Evolutionary conservation across 2,329 filamentous ascomycete genomes (phyloP).

Genomic region (Mariannaea elegans): DNA sequence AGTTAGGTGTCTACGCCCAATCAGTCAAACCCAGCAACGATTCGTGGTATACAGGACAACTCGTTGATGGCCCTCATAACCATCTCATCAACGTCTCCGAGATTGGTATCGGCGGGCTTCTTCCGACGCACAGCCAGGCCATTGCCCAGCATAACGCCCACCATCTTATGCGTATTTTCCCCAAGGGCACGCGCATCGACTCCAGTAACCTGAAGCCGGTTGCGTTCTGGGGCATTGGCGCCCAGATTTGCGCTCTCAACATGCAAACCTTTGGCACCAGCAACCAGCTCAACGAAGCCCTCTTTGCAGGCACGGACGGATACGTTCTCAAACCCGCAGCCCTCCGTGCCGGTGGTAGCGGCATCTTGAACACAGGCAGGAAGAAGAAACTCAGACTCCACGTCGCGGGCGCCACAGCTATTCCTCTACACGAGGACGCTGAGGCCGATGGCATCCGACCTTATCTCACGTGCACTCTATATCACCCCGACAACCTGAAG

Average conservation of each 20-base stretch:
- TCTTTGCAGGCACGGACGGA: constrained; percentile 71
- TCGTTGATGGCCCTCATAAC: constrained; percentile 68
- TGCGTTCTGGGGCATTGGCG: constrained; percentile 72
- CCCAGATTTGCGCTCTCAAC: constrained; percentile 75
- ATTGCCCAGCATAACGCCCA: constrained; percentile 69
- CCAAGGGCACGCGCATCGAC: constrained; percentile 74
- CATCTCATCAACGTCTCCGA: constrained; percentile 77
- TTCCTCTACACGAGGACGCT: constrained; percentile 62
- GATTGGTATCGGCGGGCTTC: constrained; percentile 61
- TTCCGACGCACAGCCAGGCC: constrained; percentile 54
- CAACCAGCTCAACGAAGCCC: constrained; percentile 74
- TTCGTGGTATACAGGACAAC: constrained; percentile 67
- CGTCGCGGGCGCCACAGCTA: constrained; percentile 68
- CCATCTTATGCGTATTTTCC: constrained; percentile 76
- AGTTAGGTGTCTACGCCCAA: constrained; percentile 74
- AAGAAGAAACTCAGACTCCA: constrained; percentile 64
- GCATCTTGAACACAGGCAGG: constrained; percentile 55
- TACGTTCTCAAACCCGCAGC: constrained; percentile 72
- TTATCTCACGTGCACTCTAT: constrained; percentile 71
- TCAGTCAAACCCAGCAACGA: constrained; percentile 73
- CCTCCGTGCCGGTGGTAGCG: constrained; percentile 64
- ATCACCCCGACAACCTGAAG: constrained; percentile 63
- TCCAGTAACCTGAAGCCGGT: constrained; percentile 71
- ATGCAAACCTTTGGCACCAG: constrained; percentile 73
- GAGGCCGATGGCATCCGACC: constrained; percentile 65